These are phyloP conservation scores for Penicillium manginii DNA, from an alignment of 495 filamentous ascomycete species.

Conservation along the genomic window DNA sequence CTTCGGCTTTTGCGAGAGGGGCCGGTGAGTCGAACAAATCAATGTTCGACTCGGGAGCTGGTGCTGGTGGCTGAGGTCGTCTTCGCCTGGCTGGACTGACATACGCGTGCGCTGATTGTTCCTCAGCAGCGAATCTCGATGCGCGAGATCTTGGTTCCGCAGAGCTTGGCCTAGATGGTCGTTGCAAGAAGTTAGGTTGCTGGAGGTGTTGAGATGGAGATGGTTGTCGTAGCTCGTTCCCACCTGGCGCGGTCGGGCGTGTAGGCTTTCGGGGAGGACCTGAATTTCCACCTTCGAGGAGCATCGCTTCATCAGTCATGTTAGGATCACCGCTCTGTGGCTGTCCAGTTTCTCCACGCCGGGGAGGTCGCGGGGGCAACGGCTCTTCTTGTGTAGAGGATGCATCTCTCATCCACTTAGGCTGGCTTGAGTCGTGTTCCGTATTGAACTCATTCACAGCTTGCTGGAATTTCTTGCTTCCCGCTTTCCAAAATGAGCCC, in stretches of 20 bases:
- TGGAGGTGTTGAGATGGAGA: conserved; percentile 41
- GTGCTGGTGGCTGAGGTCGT: conserved; percentile 56
- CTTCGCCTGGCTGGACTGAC: conserved; percentile 85
- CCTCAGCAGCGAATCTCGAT: conserved; percentile 73
- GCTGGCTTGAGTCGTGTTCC: conserved; percentile 80
- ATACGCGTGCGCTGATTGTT: conserved; percentile 83
- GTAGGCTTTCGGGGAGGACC: conserved; percentile 40
- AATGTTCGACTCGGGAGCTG: conserved; percentile 49
- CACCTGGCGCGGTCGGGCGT: conserved; percentile 30
- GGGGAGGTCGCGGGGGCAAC: conserved; percentile 18
- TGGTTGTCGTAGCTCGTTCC: conserved; percentile 44
- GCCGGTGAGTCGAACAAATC: conserved; percentile 61
- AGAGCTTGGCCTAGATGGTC: conserved; percentile 43
- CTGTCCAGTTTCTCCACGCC: conserved; percentile 22
- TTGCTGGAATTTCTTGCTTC: conserved; percentile 92
- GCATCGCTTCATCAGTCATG: conserved; percentile 86
- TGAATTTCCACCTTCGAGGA: conserved; percentile 72
- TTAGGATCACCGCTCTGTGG: conserved; percentile 32
- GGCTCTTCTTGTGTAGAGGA: conserved; percentile 42
- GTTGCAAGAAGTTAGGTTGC: conserved; percentile 43
- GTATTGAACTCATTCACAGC: conserved; percentile 88
- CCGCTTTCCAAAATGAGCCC: conserved; percentile 89
- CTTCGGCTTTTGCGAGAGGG: conserved; percentile 32
- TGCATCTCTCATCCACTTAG: conserved; percentile 90
- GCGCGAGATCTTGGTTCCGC: conserved; percentile 63